Conservation (phyloP, 352 stramenopile genomes). For the Elongisporangium senticosum region DNA sequence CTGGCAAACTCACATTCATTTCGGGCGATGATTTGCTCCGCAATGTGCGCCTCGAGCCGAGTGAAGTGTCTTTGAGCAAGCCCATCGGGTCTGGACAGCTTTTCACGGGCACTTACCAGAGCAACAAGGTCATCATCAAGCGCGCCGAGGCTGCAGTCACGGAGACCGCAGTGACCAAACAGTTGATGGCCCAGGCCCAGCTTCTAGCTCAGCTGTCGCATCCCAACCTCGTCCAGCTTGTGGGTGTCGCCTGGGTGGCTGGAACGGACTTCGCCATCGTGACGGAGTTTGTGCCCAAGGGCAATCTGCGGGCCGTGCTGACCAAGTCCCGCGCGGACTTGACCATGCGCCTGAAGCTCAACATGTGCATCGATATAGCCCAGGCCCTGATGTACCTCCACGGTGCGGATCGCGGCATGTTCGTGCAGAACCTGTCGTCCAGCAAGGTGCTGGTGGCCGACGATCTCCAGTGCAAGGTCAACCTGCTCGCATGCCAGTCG, state of each 20-base stretch:
- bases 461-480: constrained; percentile 46
- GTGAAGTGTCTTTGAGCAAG: constrained; percentile 51
- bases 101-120: constrained; percentile 54
- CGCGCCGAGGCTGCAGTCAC: constrained; percentile 61
- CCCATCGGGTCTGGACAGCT: constrained; percentile 39
- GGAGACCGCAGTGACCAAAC: constrained; percentile 51
- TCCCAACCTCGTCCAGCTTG: constrained; percentile 55
- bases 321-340: constrained; percentile 48
- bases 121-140: constrained; percentile 62
- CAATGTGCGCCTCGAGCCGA: constrained; percentile 42
- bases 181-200: constrained; percentile 50
- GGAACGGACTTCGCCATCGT: constrained; percentile 75
- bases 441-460: constrained; percentile 55
- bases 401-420: constrained; percentile 34
- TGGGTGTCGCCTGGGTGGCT: constrained; percentile 65
- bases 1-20: constrained; percentile 30
- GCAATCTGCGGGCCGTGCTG: constrained; percentile 55
- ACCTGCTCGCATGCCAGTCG: constrained; percentile 49
- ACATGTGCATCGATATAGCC: constrained; percentile 68
- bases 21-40: constrained; percentile 63
- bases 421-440: constrained; percentile 41
- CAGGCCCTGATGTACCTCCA: constrained; percentile 60
- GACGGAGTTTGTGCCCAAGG: constrained; percentile 72
- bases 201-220: constrained; percentile 47
- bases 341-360: constrained; percentile 42